Conservation (phyloP, 164 flowering plant genomes). For the Magnolia sinica region DNA sequence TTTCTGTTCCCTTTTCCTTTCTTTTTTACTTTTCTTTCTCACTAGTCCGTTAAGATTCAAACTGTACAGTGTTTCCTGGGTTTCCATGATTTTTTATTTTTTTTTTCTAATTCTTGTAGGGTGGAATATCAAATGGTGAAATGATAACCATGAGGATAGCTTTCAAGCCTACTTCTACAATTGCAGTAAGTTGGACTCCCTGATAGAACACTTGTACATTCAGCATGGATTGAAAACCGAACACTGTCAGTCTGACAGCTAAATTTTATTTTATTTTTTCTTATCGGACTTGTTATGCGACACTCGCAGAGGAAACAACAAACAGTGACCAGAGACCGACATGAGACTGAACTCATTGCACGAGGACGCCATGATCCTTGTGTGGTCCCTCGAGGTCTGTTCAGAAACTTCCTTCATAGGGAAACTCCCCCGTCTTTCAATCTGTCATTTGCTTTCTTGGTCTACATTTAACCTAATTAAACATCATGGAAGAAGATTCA, state of each 20-base stretch:
- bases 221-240: background rate
- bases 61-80: background rate
- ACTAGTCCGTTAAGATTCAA: background rate
- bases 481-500: background rate
- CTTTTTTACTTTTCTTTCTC: background rate
- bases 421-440: background rate
- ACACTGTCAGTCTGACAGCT: background rate
- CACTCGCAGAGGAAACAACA: conserved; percentile 60
- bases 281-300: conserved; percentile 8
- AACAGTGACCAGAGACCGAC: conserved; percentile 76
- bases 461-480: background rate
- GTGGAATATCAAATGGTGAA: conserved; percentile 98
- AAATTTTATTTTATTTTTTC: background rate
- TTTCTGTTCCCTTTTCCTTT: background rate
- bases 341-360: conserved; percentile 71
- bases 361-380: conserved; percentile 97
- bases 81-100: background rate
- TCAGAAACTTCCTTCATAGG: background rate
- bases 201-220: background rate
- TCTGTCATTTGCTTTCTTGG: background rate
- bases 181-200: conserved; percentile 48
- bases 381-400: conserved; percentile 82
- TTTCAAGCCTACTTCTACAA: conserved; percentile 96
- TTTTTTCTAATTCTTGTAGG: conserved; percentile 37
- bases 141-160: conserved; percentile 78